Evolutionary conservation across 495 filamentous ascomycete species (phyloP).

Genomic region (Aspergillus carlsbadensis): DNA sequence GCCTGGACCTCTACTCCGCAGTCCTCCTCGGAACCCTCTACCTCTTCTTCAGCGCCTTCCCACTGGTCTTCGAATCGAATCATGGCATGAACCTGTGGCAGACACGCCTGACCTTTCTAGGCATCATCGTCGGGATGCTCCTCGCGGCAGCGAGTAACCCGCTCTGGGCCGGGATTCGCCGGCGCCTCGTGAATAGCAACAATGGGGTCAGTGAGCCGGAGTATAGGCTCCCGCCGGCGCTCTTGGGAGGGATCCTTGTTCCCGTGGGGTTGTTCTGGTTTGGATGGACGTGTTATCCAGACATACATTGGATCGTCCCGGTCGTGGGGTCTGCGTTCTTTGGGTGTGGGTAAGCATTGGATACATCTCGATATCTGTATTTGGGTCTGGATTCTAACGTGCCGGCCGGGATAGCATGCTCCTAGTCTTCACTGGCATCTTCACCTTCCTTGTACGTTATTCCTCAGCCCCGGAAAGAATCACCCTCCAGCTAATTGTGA

Average conservation of each 20-base stretch:
- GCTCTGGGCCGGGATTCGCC: constrained; percentile 61
- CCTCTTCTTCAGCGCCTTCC: too few relatives aligned
- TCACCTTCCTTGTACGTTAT: too few relatives aligned
- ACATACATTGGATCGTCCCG: constrained; percentile 68
- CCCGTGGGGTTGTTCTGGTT: constrained; percentile 78
- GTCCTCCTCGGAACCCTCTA: too few relatives aligned
- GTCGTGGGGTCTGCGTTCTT: constrained; percentile 74
- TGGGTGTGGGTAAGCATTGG: constrained; percentile 62
- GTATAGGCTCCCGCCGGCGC: constrained; percentile 69
- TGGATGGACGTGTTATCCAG: constrained; percentile 61
- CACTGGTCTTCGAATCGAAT: too few relatives aligned
- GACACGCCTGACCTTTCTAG: constrained; percentile 71
- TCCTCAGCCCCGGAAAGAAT: too few relatives aligned
- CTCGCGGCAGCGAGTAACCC: constrained; percentile 59
- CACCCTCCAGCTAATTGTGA: too few relatives aligned
- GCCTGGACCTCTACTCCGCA: too few relatives aligned
- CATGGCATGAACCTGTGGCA: constrained; percentile 65
- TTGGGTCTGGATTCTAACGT: too few relatives aligned
- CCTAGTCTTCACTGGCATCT: too few relatives aligned
- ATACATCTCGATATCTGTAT: too few relatives aligned
- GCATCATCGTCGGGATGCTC: constrained; percentile 68
- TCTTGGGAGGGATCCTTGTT: constrained; percentile 65
- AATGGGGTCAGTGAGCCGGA: constrained; percentile 58
- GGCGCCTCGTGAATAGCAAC: constrained; percentile 46
- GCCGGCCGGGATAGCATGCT: too few relatives aligned